Evolutionary conservation across 176 grass and related monocot genomes (phyloP), one percentile per base, ranked within the genome.

Genomic region (Aegilops sharonensis): DNA sequence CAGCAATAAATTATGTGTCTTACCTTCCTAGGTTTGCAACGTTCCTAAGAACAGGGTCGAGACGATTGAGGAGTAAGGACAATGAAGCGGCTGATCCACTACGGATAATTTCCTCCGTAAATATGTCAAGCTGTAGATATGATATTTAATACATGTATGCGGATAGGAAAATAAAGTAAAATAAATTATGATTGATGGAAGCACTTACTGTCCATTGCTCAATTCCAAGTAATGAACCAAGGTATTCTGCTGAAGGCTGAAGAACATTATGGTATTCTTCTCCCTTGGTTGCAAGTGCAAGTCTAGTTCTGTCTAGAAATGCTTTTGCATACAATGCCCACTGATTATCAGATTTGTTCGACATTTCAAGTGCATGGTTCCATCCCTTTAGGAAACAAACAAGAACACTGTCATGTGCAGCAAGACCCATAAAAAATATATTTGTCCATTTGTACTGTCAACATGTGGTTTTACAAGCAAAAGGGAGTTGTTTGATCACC

Each of bases 71-170:
- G 88, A 98, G 95, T 75, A 82, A 89, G 90, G 43, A 98, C 83
- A 67, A 89, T 92, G 75, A 78, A 81, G 93, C 91, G 73, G 95
- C 95, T 75, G 95, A 98, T 87, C 95, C 95, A 86, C 91, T 87
- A 65, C 95, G 95, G 79, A 98, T 95, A 93, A 93, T 82, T 95
- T 98, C 95, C 90, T 98, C 95, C 32, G 95, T 98, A 84, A 98
- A 98, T 81, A 93, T 95, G 83, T 48, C 87, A 64, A 95, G 66
- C 95, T 98, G 88, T 29, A 77, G 21, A 77, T 67, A 84, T 29
- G 27, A 13, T 78, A 69, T 59, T 71, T 78, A 82, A 30, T 32
- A 68, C 21, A 77, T 66, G 67, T 69, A 83, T 66, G 56, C 32
- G 71, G 39, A 39, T 74, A 70, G 5, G 14, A 14, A 76, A 74